Percentiles rank a stretch among this genome's conserved stretches.
These are phyloP conservation scores for Coemansia sp. DNA, from an alignment of 192 early-diverging fungal species.

Conservation along the genomic window DNA sequence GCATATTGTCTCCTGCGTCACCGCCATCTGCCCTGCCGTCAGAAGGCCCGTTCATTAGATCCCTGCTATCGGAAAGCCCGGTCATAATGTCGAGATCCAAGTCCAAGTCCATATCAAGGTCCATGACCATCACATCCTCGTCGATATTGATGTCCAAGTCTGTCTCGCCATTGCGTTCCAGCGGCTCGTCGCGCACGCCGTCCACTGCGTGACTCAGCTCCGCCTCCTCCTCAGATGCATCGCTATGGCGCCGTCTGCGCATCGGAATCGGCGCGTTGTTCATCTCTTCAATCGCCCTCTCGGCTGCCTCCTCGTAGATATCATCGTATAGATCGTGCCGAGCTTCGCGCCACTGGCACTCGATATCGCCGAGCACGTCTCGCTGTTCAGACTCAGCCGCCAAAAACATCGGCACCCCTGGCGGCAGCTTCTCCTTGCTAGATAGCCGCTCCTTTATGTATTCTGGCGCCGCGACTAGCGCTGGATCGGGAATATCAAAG, in stretches of 20 bases:
- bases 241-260: slow-evolving; percentile 9
- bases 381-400: slow-evolving; percentile 16
- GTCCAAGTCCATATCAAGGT: slow-evolving; percentile 30
- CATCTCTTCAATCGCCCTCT: slow-evolving; percentile 38
- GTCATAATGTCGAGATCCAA: slow-evolving; percentile 10
- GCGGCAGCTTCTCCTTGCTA: slow-evolving; percentile 13
- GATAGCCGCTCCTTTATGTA: slow-evolving; percentile 21
- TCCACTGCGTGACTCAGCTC: background rate
- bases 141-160: slow-evolving; percentile 26
- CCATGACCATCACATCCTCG: slow-evolving; percentile 44
- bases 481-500: slow-evolving; percentile 42
- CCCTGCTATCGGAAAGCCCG: background rate
- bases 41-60: background rate
- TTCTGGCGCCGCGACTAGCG: slow-evolving; percentile 17
- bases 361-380: slow-evolving; percentile 38
- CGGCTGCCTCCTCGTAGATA: slow-evolving; percentile 35
- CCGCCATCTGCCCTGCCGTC: background rate
- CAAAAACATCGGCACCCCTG: slow-evolving; percentile 44
- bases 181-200: background rate
- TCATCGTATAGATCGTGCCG: slow-evolving; percentile 15
- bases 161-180: background rate
- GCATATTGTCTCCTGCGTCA: background rate
- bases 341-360: slow-evolving; percentile 43
- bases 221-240: slow-evolving; percentile 10
- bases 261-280: slow-evolving; percentile 28